Evolutionary conservation across 441 rosid species (phyloP).

Genomic region (Pelargonium citronellum): DNA sequence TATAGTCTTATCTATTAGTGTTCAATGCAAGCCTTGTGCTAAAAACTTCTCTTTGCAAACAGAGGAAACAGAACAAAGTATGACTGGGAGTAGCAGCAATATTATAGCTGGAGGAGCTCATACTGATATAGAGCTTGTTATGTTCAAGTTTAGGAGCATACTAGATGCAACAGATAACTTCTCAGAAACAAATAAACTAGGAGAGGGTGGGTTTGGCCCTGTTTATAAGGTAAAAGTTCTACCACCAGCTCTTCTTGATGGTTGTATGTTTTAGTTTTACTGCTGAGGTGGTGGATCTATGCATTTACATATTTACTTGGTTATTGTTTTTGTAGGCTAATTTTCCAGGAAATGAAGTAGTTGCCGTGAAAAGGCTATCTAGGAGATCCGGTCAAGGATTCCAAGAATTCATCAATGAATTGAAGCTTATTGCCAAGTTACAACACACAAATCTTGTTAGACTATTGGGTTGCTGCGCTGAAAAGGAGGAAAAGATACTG

Average conservation of each 20-base stretch:
- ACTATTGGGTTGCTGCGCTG: slow-evolving; percentile 66
- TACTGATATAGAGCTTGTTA: slow-evolving; percentile 51
- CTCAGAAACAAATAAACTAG: slow-evolving; percentile 62
- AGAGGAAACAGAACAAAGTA: slow-evolving; percentile 21
- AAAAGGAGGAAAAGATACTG: slow-evolving; percentile 71
- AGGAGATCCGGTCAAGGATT: slow-evolving; percentile 67
- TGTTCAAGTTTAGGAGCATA: slow-evolving; percentile 42
- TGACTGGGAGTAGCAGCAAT: slow-evolving; percentile 25
- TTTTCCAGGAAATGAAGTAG: slow-evolving; percentile 65
- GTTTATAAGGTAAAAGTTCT: slow-evolving; percentile 46
- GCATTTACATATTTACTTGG: background rate
- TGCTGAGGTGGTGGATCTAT: too few species aligned
- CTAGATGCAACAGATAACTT: slow-evolving; percentile 61
- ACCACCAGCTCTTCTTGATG: background rate
- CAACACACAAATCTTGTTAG: slow-evolving; percentile 84
- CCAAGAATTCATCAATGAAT: slow-evolving; percentile 72
- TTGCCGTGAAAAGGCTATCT: slow-evolving; percentile 83
- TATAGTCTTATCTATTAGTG: background rate
- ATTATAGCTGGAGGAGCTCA: slow-evolving; percentile 41
- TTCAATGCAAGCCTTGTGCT: background rate
- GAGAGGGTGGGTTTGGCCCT: slow-evolving; percentile 82
- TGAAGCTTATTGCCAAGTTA: slow-evolving; percentile 61
- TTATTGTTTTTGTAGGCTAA: slow-evolving; percentile 43
- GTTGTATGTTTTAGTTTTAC: background rate
- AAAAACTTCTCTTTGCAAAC: background rate